Evolutionary conservation across 805 yeast species (phyloP).

Genomic region (Ogataea populi-albae): DNA sequence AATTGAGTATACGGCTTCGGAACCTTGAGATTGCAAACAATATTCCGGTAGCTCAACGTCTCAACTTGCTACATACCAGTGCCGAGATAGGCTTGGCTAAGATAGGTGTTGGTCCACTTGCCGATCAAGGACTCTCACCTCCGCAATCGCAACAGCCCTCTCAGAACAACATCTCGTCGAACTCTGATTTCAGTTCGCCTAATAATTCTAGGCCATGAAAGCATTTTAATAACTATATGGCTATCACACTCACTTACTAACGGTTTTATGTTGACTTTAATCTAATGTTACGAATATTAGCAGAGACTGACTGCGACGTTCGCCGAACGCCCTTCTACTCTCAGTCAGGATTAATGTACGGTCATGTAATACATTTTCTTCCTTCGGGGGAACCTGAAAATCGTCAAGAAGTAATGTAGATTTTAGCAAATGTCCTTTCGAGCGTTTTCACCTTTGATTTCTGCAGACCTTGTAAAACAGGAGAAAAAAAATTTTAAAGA

Average conservation of each 20-base stretch:
- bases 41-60: conserved; percentile 36
- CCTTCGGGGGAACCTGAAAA: no score
- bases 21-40: conserved; percentile 46
- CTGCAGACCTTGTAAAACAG: not conserved
- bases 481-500: conserved; percentile 2
- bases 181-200: conserved; percentile 9
- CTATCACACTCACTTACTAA: no score
- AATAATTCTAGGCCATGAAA: conserved; percentile 1
- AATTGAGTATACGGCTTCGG: conserved; percentile 58
- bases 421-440: no score
- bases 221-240: no score
- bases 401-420: no score
- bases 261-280: no score
- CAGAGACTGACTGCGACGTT: no score
- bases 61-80: conserved; percentile 59
- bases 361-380: no score
- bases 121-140: conserved; percentile 32
- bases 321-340: no score
- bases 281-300: no score
- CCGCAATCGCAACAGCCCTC: conserved; percentile 3
- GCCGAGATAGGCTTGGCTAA: conserved; percentile 75
- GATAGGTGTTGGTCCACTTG: conserved; percentile 81
- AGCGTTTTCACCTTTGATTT: not conserved
- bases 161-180: conserved; percentile 9
- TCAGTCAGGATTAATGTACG: no score